Base-by-base conservation (phyloP, 1,284 basidiomycete genomes). In the Rhodotorula sp. region DNA sequence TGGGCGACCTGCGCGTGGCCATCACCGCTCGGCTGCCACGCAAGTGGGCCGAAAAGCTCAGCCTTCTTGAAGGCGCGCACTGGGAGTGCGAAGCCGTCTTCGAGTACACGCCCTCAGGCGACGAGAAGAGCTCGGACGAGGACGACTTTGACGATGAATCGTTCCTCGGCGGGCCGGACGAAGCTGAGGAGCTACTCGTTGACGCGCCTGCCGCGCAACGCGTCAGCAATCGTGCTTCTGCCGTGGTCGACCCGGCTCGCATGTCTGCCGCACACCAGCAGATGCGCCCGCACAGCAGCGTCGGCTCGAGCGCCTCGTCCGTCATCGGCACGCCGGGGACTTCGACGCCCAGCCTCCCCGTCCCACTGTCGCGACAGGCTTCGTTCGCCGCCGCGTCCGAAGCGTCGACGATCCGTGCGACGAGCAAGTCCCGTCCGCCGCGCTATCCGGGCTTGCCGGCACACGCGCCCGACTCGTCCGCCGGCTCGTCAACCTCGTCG, bases 1-100 rank as follows among this genome's bases (percentile, higher is more conserved):
- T 62, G 23, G 44, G 53, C 10, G n/a, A 58, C 41, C 19, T 61
- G 50, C 52, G 49, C 49, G 58, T 67, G n/a, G 52, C 58, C 7
- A 19, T 76, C 5, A 64, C 67, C 4, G 60, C 44, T 0, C 46
- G 62, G n/a, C 25, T 76, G 23, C 74, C 74, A 27, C 49, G 48
- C 19, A 53, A 56, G 21, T 72, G 73, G 67, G 64, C 68, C 12
- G 50, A 74, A 19, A 74, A 72, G 59, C 50, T 76, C 34, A 66
- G 60, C 41, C 55, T 76, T 4, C 72, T 76, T 61, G 73, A 76
- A 66, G 74, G 72, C n/a, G 75, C 73, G 4, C 75, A 77, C 49
- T 77, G 74, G 73, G 75, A 75, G 59, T 75, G 73, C 55, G 75
- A 75, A n/a, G 74, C 75, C 21, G 71, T 75, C 5, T 77, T 77